phyloP scores from a whole-genome alignment of 2,329 filamentous ascomycete species.

The Nothopassalora personata region DNA sequence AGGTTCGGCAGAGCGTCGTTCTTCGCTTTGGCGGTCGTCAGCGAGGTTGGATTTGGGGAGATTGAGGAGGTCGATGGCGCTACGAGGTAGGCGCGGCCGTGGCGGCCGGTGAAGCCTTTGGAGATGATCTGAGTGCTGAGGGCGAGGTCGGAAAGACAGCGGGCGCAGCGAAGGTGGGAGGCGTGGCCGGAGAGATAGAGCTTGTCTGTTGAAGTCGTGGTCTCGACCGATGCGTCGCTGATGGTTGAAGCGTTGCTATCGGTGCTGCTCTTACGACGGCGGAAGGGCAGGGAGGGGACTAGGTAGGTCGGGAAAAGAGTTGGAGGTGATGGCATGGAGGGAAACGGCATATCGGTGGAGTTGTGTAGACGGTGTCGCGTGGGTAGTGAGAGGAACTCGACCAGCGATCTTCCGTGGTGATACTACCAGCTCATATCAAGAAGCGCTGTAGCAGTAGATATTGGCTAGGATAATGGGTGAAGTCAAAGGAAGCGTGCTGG shows the following conservation, averaged over 20 bases:
- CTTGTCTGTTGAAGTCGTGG: constrained; percentile 18
- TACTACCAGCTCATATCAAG: constrained; percentile 8
- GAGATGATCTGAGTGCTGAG: constrained; percentile 56
- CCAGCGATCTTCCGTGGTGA: not conserved
- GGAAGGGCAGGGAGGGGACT: constrained; percentile 46
- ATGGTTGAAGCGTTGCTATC: constrained; percentile 34
- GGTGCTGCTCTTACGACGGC: constrained; percentile 39
- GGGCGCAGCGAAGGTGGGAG: constrained; percentile 55
- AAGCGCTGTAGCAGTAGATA: not conserved
- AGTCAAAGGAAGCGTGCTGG: not conserved
- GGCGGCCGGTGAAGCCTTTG: constrained; percentile 61
- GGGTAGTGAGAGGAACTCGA: not conserved
- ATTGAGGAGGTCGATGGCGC: constrained; percentile 38
- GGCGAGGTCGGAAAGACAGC: constrained; percentile 56
- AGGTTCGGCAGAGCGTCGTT: constrained; percentile 38
- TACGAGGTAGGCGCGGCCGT: constrained; percentile 61
- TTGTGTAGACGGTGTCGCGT: not conserved
- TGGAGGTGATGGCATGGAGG: constrained; percentile 29
- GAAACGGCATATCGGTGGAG: constrained; percentile 22
- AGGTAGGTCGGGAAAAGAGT: constrained; percentile 49
- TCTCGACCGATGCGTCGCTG: constrained; percentile 26
- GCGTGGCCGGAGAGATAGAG: constrained; percentile 44
- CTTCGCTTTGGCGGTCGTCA: constrained; percentile 20
- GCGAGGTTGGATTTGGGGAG: constrained; percentile 20
- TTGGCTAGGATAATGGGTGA: not conserved